A percentile compares a stretch with the other conserved stretches of the same genome.
Conservation (phyloP, 768 basidiomycete genomes). For the Phaeotremella fagi region DNA sequence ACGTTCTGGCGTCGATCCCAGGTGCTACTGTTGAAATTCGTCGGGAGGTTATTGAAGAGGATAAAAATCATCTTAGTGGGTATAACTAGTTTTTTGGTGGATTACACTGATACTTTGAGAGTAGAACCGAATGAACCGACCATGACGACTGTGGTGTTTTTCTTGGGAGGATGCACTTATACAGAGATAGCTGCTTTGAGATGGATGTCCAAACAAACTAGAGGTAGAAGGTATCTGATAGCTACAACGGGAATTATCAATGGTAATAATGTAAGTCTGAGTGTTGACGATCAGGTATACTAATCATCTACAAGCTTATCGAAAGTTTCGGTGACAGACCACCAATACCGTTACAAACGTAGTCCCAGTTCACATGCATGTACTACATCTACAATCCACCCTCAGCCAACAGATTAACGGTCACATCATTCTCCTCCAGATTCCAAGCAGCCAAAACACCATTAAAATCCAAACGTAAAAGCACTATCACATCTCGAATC, state of each 20-base stretch:
- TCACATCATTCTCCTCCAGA: conserved; percentile 13
- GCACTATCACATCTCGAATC: conserved; percentile 47
- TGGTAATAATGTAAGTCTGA: conserved; percentile 52
- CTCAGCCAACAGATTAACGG: conserved; percentile 15
- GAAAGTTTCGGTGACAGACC: conserved; percentile 30
- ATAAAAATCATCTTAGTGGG: conserved; percentile 13
- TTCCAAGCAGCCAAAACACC: conserved; percentile 31
- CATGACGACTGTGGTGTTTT: conserved; percentile 87
- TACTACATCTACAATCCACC: conserved; percentile 11
- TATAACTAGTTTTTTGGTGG: background rate
- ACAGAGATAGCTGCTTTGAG: conserved; percentile 93
- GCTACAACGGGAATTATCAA: conserved; percentile 88
- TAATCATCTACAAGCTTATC: conserved; percentile 11
- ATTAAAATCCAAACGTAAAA: conserved; percentile 80
- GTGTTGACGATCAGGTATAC: background rate
- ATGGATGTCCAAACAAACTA: conserved; percentile 81
- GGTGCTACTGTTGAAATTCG: conserved; percentile 78
- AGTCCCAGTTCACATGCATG: background rate
- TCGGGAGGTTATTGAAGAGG: conserved; percentile 41
- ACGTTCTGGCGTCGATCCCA: conserved; percentile 71
- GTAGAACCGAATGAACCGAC: conserved; percentile 56
- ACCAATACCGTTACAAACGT: conserved; percentile 22
- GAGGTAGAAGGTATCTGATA: conserved; percentile 80
- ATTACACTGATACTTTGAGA: conserved; percentile 2
- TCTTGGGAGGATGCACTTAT: conserved; percentile 94